phyloP scores from a whole-genome alignment of 2,329 filamentous ascomycete genomes.

The Fonsecaea monophora region DNA sequence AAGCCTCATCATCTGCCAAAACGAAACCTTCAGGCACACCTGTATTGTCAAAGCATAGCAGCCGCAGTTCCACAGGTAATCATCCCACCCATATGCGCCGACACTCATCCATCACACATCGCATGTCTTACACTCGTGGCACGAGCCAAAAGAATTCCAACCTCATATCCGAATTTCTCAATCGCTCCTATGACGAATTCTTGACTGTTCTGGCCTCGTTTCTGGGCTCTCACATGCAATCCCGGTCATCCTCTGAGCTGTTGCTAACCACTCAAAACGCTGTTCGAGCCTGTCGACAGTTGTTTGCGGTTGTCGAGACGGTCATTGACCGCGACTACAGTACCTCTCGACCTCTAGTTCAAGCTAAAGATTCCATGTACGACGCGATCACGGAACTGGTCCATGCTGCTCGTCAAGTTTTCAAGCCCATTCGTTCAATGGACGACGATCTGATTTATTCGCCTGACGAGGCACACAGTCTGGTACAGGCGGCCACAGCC shows the following conservation, averaged over 20 bases:
- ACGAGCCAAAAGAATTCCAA: constrained; percentile 69
- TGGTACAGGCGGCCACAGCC: constrained; percentile 79
- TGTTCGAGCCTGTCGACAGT: constrained; percentile 77
- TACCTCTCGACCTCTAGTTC: constrained; percentile 69
- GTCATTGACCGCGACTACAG: constrained; percentile 79
- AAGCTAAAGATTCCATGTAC: constrained; percentile 77
- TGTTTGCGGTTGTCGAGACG: constrained; percentile 80
- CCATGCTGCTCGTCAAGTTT: constrained; percentile 78
- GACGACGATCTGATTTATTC: constrained; percentile 78
- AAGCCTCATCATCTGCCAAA: constrained; percentile 13
- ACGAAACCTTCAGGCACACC: constrained; percentile 16
- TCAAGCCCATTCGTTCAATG: constrained; percentile 71
- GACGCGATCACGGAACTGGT: constrained; percentile 80
- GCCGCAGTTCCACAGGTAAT: constrained; percentile 35
- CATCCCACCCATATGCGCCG: constrained; percentile 48
- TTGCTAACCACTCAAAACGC: constrained; percentile 82
- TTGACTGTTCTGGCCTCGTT: constrained; percentile 91
- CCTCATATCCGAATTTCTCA: constrained; percentile 82
- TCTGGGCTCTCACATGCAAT: constrained; percentile 90
- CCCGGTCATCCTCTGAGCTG: constrained; percentile 85
- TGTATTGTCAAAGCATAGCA: constrained; percentile 21
- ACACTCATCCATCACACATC: constrained; percentile 67
- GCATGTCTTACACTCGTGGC: constrained; percentile 75
- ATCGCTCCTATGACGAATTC: constrained; percentile 82
- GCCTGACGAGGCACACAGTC: constrained; percentile 75